Evolutionary conservation across 257 asterid species (phyloP).

Genomic region (Solanum appendiculatum): DNA sequence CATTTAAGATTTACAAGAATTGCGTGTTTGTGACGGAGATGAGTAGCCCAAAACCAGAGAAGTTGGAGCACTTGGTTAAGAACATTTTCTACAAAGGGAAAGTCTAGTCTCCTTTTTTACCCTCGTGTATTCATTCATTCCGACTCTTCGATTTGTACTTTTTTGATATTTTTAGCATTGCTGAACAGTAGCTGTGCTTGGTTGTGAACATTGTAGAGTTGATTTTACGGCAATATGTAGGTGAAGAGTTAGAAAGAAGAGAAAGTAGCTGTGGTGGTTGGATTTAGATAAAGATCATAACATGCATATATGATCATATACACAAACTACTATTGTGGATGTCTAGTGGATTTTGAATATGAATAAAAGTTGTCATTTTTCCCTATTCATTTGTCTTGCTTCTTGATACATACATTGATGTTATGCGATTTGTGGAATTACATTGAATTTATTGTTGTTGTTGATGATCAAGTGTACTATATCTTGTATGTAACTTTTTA

Average conservation of each 20-base stretch:
- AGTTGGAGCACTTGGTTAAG: slow-evolving; percentile 41
- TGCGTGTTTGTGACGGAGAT: slow-evolving; percentile 44
- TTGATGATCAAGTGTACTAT: no score
- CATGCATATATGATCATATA: no score
- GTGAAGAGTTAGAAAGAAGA: no score
- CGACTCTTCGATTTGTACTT: not conserved
- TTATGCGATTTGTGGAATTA: not conserved
- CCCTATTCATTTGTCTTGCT: slow-evolving; percentile 7
- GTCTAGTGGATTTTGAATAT: no score
- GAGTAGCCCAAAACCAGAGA: slow-evolving; percentile 44
- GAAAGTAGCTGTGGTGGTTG: no score
- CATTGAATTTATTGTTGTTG: no score
- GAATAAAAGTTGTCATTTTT: not conserved
- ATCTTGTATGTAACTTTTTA: no score
- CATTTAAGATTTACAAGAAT: slow-evolving; percentile 46
- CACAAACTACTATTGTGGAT: no score
- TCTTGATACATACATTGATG: slow-evolving; percentile 1
- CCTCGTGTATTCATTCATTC: not conserved
- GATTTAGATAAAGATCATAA: no score
- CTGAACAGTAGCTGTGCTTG: no score
- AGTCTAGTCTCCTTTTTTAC: not conserved
- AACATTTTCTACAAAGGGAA: not conserved
- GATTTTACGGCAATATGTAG: slow-evolving; percentile 12
- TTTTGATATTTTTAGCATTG: no score
- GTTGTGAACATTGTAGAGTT: slow-evolving; percentile 11